Conservation (phyloP, 129 eudicot species). For the Ambrosia artemisiifolia region DNA sequence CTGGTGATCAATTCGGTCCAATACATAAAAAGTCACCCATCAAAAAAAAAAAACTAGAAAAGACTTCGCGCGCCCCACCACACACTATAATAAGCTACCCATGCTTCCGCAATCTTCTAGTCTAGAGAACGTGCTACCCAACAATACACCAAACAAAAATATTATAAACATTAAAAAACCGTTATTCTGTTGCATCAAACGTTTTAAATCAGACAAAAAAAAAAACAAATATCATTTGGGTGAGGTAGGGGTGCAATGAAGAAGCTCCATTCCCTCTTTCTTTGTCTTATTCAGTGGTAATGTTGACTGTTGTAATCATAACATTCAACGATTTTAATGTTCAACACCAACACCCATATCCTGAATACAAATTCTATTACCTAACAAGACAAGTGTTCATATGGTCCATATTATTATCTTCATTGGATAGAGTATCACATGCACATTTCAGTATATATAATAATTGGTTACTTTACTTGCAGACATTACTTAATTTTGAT, state of each 20-base stretch:
- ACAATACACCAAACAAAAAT: background rate
- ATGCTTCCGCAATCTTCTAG: conserved; percentile 1
- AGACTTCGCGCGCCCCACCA: background rate
- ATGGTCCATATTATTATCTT: conserved; percentile 8
- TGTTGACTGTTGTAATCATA: background rate
- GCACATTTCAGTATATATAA: background rate
- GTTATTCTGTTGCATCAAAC: background rate
- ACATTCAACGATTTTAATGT: conserved; percentile 4
- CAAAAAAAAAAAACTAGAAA: no score
- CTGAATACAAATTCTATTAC: background rate
- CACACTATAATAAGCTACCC: background rate
- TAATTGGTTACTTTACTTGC: background rate
- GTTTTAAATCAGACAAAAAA: background rate
- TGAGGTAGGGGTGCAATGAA: background rate
- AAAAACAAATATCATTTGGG: background rate
- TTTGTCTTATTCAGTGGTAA: conserved; percentile 1
- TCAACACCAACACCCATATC: conserved; percentile 19
- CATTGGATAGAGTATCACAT: conserved; percentile 4
- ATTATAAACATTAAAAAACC: background rate
- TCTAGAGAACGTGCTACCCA: background rate
- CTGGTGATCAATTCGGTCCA: no score
- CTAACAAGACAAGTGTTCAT: background rate
- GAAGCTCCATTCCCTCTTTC: conserved; percentile 8
- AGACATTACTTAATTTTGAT: background rate
- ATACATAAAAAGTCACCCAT: no score